Base-by-base conservation (phyloP, 352 stramenopile genomes). In the Globisporangium sylvaticum region DNA sequence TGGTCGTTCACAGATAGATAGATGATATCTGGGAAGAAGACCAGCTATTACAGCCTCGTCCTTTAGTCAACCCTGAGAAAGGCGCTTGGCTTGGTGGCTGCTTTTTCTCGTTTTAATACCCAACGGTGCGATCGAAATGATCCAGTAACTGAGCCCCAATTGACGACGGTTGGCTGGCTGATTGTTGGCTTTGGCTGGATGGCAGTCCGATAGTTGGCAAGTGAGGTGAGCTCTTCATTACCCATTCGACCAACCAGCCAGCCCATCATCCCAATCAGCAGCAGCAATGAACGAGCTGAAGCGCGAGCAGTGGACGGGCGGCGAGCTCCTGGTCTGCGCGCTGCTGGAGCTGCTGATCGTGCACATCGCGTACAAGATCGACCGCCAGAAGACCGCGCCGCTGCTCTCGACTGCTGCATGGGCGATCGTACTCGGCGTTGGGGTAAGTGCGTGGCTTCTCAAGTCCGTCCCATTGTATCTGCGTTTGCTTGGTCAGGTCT, bases 381-480 rank as follows among this genome's bases (percentile, higher is more conserved):
- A 88, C 54, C 78, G 78, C 10, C 74, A 75, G 56, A 76, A 71
- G 29, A 56, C 62, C 57, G 72, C 74, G 24, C 80, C 80, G 58
- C 66, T 87, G 56, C 34, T 91, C 9, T 87, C 83, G 44, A 89
- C 83, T n/a, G 84, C 81, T 0, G 81, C 79, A 4, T 91, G 78
- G 71, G 78, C 83, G 65, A 91, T 91, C 60, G 72, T 87, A 63
- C 83, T 83, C 55, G 83, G 64, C 3, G 15, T 71, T n/a, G 61
- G 44, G 31, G 54, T 59, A 20, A 58, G 53, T 58, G 15, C 18
- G 24, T 31, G 1, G 25, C 39, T 56, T 65, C 39, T 7, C 60
- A 63, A 25, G 42, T 34, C 14, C 22, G 18, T 22, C 27, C 29
- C 34, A 31, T 27, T 6, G 27, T 22, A 10, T 31, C n/a, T 3